Conservation (phyloP, 2,329 filamentous ascomycete genomes). For the Penicillium polonicum region DNA sequence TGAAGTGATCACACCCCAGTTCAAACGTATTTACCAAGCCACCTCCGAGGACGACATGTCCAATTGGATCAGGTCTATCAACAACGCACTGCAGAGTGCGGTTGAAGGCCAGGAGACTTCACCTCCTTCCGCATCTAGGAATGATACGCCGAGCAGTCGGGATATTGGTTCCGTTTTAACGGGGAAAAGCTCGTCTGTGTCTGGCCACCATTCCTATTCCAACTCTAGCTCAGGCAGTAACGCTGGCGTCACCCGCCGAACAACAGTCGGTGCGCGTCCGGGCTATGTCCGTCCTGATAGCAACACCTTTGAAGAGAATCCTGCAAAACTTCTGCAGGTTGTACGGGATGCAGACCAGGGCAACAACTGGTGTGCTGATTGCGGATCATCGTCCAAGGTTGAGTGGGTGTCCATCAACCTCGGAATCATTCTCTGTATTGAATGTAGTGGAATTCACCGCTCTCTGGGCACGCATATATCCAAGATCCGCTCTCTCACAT, state of each 20-base stretch:
- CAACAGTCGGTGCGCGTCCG: constrained; percentile 86
- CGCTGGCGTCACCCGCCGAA: constrained; percentile 75
- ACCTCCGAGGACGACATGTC: constrained; percentile 98
- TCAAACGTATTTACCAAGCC: constrained; percentile 93
- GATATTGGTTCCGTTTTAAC: constrained; percentile 93
- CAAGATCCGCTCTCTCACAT: constrained; percentile 89
- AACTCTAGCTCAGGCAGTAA: constrained; percentile 44
- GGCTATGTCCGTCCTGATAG: constrained; percentile 66
- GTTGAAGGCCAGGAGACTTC: constrained; percentile 73
- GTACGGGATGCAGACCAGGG: constrained; percentile 88
- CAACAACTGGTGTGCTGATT: constrained; percentile 93
- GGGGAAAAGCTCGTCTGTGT: constrained; percentile 73
- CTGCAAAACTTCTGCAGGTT: constrained; percentile 80
- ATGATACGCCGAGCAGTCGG: constrained; percentile 65
- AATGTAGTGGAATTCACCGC: constrained; percentile 95
- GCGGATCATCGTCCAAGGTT: constrained; percentile 84
- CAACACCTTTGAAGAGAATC: constrained; percentile 74
- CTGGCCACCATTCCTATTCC: constrained; percentile 53
- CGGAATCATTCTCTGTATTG: constrained; percentile 92
- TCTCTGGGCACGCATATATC: constrained; percentile 97
- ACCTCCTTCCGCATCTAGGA: constrained; percentile 45
- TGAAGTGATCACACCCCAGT: constrained; percentile 95
- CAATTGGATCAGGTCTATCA: constrained; percentile 93
- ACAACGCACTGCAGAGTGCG: constrained; percentile 93
- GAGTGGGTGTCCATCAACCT: constrained; percentile 99